Conservation (phyloP, 2,329 filamentous ascomycete species). For the Xylariales sp. region DNA sequence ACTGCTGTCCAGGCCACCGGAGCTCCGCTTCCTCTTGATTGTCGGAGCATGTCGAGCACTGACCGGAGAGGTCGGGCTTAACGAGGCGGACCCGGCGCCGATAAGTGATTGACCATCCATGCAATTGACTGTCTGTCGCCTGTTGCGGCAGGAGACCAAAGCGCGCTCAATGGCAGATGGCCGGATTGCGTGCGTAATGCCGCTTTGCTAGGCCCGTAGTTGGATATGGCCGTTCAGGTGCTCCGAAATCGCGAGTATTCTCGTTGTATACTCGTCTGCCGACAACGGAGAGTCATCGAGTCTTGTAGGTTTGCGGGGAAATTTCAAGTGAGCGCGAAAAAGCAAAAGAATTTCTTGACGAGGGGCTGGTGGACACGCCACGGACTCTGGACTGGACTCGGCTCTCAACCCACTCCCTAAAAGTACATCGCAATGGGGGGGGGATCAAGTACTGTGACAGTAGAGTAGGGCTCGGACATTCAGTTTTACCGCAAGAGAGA, state of each 20-base stretch:
- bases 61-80: conserved; percentile 52
- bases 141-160: conserved; percentile 18
- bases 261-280: conserved; percentile 9
- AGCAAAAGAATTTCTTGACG: conserved; percentile 7
- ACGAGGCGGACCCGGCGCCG: conserved; percentile 42
- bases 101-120: conserved; percentile 45
- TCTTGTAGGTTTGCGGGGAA: conserved; percentile 8
- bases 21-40: conserved; percentile 59
- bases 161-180: conserved; percentile 4
- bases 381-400: background rate
- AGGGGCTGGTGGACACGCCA: conserved; percentile 6
- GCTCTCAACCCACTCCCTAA: background rate
- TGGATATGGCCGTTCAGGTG: conserved; percentile 5
- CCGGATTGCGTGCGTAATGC: background rate
- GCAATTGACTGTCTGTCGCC: conserved; percentile 23
- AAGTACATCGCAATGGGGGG: background rate
- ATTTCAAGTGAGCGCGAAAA: conserved; percentile 5
- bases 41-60: conserved; percentile 43
- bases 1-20: conserved; percentile 51
- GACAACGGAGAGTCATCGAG: conserved; percentile 9
- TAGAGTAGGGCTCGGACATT: conserved; percentile 1
- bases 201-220: conserved; percentile 1
- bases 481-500: conserved; percentile 1
- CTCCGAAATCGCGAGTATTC: conserved; percentile 12
- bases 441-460: background rate